phyloP scores from a whole-genome alignment of 2,329 filamentous ascomycete genomes.

The Endoconidiophora laricicola region DNA sequence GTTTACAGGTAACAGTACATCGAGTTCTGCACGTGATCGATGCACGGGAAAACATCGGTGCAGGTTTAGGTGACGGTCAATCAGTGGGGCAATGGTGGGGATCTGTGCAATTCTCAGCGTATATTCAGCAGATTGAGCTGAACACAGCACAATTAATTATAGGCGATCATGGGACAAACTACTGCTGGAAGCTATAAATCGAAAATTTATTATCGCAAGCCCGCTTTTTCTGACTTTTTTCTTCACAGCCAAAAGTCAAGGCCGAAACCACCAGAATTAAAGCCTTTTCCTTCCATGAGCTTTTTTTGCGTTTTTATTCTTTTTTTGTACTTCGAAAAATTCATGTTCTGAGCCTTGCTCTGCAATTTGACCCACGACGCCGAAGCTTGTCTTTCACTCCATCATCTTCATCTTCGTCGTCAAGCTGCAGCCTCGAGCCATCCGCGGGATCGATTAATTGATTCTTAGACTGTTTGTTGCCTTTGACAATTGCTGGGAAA shows the following conservation, averaged over 20 bases:
- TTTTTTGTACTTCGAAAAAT: too few relatives aligned
- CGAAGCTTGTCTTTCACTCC: background rate
- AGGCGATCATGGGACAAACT: too few relatives aligned
- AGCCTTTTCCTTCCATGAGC: background rate
- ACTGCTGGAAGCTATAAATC: background rate
- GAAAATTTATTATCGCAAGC: conserved; percentile 1
- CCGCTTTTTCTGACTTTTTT: background rate
- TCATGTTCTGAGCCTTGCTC: background rate
- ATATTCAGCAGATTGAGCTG: too few relatives aligned
- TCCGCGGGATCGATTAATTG: too few relatives aligned
- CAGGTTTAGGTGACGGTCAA: background rate
- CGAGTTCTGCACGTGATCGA: background rate
- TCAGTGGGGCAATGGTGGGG: background rate
- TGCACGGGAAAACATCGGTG: background rate
- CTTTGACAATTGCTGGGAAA: too few relatives aligned
- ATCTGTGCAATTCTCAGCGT: too few relatives aligned
- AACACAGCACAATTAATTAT: too few relatives aligned
- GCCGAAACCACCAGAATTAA: too few relatives aligned
- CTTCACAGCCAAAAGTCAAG: background rate
- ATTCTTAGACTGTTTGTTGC: too few relatives aligned
- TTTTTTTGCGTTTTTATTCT: background rate
- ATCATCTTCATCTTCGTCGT: background rate
- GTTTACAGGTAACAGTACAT: too few relatives aligned
- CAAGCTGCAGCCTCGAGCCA: background rate
- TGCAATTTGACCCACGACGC: background rate